Base-by-base conservation (phyloP, 1,284 basidiomycete species). In the Puccinia hordei region DNA sequence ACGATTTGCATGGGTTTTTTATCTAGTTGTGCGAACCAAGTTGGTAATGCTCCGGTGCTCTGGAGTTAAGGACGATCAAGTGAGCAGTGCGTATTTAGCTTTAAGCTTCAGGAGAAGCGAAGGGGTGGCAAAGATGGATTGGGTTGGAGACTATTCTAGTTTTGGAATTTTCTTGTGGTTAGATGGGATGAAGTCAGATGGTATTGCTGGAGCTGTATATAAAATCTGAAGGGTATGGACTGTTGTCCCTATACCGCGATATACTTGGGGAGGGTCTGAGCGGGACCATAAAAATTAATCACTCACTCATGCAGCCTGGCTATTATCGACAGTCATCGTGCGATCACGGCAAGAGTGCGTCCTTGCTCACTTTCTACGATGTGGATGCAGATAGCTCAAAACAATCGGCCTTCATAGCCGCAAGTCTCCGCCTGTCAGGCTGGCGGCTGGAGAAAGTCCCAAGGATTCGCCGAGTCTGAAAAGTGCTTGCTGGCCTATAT, bases 101-200 rank as follows among this genome's bases (percentile, higher is more conserved):
- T 33, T 33, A 59, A 33, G 57, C 15, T 59, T 59, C 30, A 59
- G 57, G 57, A 59, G 57, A 59, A 59, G 57, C 4, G 27, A 59
- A 59, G 57, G 13, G 57, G 5, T 57, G 5, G 24, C 8, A 8
- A 33, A 17, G 57, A 59, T 59, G 57, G 57, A 59, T 59, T 59
- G 57, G 57, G 57, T 59, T 59, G 57, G 57, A 59, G 15, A 33
- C 9, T 59, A 59, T 59, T 33, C 57, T 33, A 33, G 57, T 59
- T 59, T 33, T 59, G 57, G 27, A 49, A 2, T 3, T 19, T 51
- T 5, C 5, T 5, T 51, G 51, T 53, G 51, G 51, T n/a, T 53
- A n/a, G 53, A 55, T 55, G 53, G 53, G 19, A 24, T 55, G 53
- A 19, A 53, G 17, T n/a, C 24, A n/a, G 53, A 55, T 12, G 19